Percentiles rank a stretch among this genome's conserved stretches.
Evolutionary conservation across 176 grass and related monocot species (phyloP).

Genomic region (Oryza australiensis): DNA sequence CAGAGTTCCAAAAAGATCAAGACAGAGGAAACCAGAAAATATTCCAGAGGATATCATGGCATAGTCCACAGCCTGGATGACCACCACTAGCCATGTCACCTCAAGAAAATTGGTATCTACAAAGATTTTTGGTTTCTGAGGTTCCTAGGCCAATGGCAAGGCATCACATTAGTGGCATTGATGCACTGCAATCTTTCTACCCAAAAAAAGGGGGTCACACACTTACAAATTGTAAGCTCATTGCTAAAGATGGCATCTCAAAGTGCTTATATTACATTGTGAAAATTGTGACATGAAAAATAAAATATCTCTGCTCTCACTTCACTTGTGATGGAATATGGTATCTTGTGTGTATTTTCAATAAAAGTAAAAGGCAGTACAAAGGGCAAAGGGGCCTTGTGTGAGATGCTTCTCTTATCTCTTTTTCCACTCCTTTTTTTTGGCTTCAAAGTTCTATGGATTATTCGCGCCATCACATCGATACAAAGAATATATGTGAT

Average conservation of each 20-base stretch:
- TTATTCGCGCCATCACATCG: constrained; percentile 64
- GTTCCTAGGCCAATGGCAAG: constrained; percentile 38
- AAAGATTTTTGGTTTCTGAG: constrained; percentile 15
- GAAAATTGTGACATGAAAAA: background rate
- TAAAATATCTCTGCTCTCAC: constrained; percentile 34
- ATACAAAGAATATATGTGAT: constrained; percentile 55
- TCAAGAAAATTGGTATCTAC: constrained; percentile 14
- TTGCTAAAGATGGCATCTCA: constrained; percentile 18
- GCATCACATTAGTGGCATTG: constrained; percentile 21
- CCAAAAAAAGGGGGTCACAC: constrained; percentile 17
- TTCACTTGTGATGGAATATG: constrained; percentile 29
- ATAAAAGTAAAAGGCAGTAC: constrained; percentile 13
- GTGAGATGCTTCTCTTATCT: constrained; percentile 51
- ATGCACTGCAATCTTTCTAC: constrained; percentile 24
- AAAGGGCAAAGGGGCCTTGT: constrained; percentile 39
- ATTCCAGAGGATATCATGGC: constrained; percentile 18
- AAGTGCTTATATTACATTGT: background rate
- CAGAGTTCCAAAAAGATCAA: background rate
- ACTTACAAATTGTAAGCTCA: background rate
- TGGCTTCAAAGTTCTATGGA: constrained; percentile 15
- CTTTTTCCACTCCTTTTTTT: constrained; percentile 16
- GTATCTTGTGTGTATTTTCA: constrained; percentile 45
- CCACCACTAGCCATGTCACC: constrained; percentile 30
- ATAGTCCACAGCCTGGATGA: constrained; percentile 12
- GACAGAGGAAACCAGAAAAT: constrained; percentile 16